A percentile compares a stretch with the other conserved stretches of the same genome.
Conservation (phyloP, 2,329 filamentous ascomycete species). For the Aplosporella prunicola region DNA sequence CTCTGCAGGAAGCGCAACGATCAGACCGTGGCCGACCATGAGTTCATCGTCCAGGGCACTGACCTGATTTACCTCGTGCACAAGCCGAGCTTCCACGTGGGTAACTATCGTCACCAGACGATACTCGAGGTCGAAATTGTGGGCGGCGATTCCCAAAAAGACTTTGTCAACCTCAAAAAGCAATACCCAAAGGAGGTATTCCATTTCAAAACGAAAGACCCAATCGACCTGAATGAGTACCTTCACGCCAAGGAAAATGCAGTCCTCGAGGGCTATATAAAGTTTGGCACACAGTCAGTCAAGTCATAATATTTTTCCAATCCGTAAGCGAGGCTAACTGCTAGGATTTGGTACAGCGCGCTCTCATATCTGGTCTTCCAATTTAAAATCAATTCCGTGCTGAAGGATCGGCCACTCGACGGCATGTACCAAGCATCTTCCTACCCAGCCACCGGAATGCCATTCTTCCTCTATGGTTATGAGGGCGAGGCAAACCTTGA, state of each 20-base stretch:
- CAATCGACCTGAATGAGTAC: slow-evolving; percentile 17
- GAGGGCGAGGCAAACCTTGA: too few species aligned
- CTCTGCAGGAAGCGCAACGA: slow-evolving; percentile 27
- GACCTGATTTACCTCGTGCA: slow-evolving; percentile 27
- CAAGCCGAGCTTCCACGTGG: slow-evolving; percentile 31
- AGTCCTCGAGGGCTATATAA: slow-evolving; percentile 1
- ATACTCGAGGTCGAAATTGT: slow-evolving; percentile 26
- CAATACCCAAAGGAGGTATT: slow-evolving; percentile 20
- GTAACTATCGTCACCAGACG: slow-evolving; percentile 33
- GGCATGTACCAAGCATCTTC: slow-evolving; percentile 23
- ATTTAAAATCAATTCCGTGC: too few species aligned
- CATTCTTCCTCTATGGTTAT: slow-evolving; percentile 40
- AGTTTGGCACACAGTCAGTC: too few species aligned
- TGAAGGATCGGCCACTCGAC: slow-evolving; percentile 30
- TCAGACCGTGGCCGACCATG: slow-evolving; percentile 24
- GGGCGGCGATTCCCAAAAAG: slow-evolving; percentile 12
- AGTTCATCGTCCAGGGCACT: slow-evolving; percentile 32
- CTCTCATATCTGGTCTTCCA: too few species aligned
- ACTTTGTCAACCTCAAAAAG: slow-evolving; percentile 19
- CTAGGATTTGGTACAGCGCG: too few species aligned
- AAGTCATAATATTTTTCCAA: too few species aligned
- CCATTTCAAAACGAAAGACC: slow-evolving; percentile 19
- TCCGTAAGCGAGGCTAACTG: too few species aligned
- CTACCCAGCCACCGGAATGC: slow-evolving; percentile 32
- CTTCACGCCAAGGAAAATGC: slow-evolving; percentile 12